These are phyloP conservation scores for Leersia perrieri DNA, from an alignment of 176 grass and related monocot species.

Conservation along the genomic window DNA sequence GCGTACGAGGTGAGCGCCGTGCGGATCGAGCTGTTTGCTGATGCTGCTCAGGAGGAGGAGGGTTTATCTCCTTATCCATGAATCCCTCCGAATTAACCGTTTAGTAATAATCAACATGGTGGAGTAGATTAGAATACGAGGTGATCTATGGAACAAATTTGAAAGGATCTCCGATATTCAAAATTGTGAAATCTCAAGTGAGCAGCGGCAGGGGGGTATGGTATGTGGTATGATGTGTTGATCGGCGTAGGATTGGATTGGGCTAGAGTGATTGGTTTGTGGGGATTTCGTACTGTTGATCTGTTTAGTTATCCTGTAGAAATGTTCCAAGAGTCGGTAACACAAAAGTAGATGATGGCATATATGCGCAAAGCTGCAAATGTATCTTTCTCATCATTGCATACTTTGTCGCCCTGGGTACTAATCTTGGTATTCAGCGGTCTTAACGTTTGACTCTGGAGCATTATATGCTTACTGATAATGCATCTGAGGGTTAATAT, in stretches of 20 bases:
- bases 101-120: too few relatives aligned
- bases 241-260: background rate
- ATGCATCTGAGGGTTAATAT: background rate
- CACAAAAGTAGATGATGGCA: background rate
- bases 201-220: background rate
- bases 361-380: background rate
- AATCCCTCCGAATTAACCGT: too few relatives aligned
- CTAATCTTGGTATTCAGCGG: background rate
- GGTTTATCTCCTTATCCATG: background rate
- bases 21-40: too few relatives aligned
- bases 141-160: too few relatives aligned
- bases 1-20: slow-evolving; percentile 27
- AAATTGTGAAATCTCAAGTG: background rate
- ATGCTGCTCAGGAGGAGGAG: background rate
- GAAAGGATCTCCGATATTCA: background rate
- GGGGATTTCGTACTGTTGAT: background rate
- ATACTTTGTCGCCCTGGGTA: background rate
- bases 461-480: background rate
- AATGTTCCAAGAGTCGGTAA: background rate
- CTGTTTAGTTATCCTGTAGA: background rate
- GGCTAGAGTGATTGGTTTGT: background rate
- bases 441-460: background rate
- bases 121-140: too few relatives aligned
- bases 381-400: background rate
- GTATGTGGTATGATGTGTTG: background rate